A percentile compares a stretch with the other conserved stretches of the same genome.
Evolutionary conservation across 2,329 filamentous ascomycete genomes (phyloP).

Genomic region (Bipolaris zeicola): DNA sequence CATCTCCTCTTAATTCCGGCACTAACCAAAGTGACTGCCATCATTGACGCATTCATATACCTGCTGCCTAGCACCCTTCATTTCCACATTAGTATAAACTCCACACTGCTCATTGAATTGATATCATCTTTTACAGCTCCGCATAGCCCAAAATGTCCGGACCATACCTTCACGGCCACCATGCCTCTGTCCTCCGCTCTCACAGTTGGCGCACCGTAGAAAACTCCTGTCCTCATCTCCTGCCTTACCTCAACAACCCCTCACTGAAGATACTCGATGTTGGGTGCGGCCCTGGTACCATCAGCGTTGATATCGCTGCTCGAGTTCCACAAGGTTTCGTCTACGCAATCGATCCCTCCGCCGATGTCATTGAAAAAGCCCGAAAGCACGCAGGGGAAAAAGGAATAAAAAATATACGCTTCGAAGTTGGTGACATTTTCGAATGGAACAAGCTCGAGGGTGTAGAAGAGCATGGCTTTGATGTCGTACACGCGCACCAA

Average conservation of each 20-base stretch:
- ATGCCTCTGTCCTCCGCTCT: constrained; percentile 49
- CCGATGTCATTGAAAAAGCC: constrained; percentile 51
- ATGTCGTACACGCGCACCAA: constrained; percentile 65
- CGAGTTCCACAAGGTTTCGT: constrained; percentile 53
- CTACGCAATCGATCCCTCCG: constrained; percentile 53
- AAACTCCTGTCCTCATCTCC: constrained; percentile 50
- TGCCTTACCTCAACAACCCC: constrained; percentile 40
- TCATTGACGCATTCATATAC: background rate
- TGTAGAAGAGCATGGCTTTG: constrained; percentile 53
- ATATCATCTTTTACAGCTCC: background rate
- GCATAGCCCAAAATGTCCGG: constrained; percentile 9
- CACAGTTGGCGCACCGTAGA: constrained; percentile 54
- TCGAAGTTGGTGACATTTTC: constrained; percentile 51
- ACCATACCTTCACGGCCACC: constrained; percentile 52
- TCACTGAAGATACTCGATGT: constrained; percentile 52
- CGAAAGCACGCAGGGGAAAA: constrained; percentile 43
- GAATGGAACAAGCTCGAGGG: constrained; percentile 52
- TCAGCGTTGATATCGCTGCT: constrained; percentile 52
- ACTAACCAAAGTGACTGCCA: constrained; percentile 3
- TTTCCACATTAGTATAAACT: background rate
- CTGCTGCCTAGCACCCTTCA: background rate
- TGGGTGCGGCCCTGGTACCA: constrained; percentile 57
- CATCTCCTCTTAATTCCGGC: constrained; percentile 8
- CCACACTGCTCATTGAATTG: background rate
- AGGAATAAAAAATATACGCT: constrained; percentile 49